These are phyloP conservation scores for Chenopodium berlandieri DNA, from an alignment of 148 eudicot genomes.

Conservation along the genomic window DNA sequence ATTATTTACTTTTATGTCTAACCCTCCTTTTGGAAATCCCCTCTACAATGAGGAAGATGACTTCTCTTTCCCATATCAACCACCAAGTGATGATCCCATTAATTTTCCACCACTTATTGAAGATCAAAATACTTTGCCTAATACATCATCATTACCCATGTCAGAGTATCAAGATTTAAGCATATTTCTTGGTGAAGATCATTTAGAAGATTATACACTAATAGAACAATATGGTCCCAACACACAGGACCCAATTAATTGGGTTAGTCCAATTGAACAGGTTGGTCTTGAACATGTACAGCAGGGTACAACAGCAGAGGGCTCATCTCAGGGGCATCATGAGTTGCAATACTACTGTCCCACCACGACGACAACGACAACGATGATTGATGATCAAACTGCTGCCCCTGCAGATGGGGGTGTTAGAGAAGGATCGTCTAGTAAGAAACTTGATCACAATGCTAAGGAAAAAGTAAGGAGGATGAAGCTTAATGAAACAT, in stretches of 20 bases:
- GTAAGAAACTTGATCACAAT: slow-evolving; percentile 49
- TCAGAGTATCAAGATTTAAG: slow-evolving; percentile 32
- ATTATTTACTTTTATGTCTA: slow-evolving; percentile 25
- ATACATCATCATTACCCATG: slow-evolving; percentile 16
- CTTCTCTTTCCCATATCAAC: slow-evolving; percentile 18
- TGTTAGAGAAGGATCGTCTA: slow-evolving; percentile 24
- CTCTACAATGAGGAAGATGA: slow-evolving; percentile 23
- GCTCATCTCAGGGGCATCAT: not conserved
- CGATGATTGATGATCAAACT: not conserved
- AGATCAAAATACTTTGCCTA: slow-evolving; percentile 13
- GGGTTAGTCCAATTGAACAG: slow-evolving; percentile 16
- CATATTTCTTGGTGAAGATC: slow-evolving; percentile 26
- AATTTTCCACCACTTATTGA: slow-evolving; percentile 4
- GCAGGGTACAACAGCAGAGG: slow-evolving; percentile 13
- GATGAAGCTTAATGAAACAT: slow-evolving; percentile 43
- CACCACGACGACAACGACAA: not conserved
- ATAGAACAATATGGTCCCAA: slow-evolving; percentile 17
- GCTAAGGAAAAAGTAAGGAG: slow-evolving; percentile 60
- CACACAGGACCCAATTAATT: slow-evolving; percentile 10
- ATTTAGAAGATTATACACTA: slow-evolving; percentile 1
- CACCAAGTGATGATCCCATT: slow-evolving; percentile 13
- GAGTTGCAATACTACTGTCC: slow-evolving; percentile 7
- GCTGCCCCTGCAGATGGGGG: not conserved
- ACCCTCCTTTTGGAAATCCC: slow-evolving; percentile 35
- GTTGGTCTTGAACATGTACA: not conserved